Evolutionary conservation across 2,329 filamentous ascomycete species (phyloP).

Genomic region (Knoxdaviesia capensis): DNA sequence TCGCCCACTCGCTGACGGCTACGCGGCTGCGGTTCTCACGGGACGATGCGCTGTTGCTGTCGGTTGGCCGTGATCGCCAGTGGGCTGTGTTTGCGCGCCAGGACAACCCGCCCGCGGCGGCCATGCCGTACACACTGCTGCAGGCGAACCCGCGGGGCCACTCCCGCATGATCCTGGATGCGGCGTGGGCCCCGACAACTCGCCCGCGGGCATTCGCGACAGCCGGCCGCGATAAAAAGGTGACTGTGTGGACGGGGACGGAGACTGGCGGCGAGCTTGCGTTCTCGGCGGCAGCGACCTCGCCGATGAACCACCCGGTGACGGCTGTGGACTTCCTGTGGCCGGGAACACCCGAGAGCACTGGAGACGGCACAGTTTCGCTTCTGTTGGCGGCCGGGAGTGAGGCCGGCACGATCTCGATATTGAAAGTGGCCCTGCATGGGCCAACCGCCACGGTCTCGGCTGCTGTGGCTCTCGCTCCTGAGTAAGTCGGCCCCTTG

Average conservation of each 20-base stretch:
- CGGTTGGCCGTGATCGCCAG: constrained; percentile 77
- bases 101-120: constrained; percentile 6
- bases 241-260: constrained; percentile 45
- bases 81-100: constrained; percentile 62
- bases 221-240: constrained; percentile 71
- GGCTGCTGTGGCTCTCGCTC: not conserved
- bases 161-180: constrained; percentile 77
- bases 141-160: constrained; percentile 68
- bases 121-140: constrained; percentile 30
- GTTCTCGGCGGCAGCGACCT: constrained; percentile 31
- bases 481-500: constrained; percentile 1
- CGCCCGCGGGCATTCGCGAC: constrained; percentile 48
- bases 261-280: constrained; percentile 12
- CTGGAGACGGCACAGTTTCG: constrained; percentile 8
- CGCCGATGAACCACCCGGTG: constrained; percentile 37
- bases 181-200: constrained; percentile 52
- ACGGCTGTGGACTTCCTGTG: constrained; percentile 51
- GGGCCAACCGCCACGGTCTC: constrained; percentile 1
- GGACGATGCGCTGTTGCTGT: constrained; percentile 58
- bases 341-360: constrained; percentile 5
- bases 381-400: constrained; percentile 31
- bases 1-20: constrained; percentile 73
- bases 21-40: constrained; percentile 62
- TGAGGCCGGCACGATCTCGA: constrained; percentile 25
- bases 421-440: constrained; percentile 1